Conservation (phyloP, 768 basidiomycete species). For the Botryobasidium botryosum region DNA sequence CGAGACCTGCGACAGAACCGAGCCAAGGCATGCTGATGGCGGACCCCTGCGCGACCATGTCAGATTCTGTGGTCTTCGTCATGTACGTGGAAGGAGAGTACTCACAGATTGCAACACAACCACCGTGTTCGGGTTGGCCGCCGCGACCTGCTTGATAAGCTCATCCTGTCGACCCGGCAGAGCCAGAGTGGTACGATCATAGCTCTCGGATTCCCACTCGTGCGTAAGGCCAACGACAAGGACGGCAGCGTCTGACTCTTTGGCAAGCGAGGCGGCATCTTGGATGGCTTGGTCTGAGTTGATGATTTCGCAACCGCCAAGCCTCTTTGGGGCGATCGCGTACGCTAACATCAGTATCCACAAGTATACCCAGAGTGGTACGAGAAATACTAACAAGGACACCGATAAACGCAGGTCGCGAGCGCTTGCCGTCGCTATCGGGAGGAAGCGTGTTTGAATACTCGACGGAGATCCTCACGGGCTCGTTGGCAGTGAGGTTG, state of each 20-base stretch:
- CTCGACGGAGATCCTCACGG: slow-evolving; percentile 39
- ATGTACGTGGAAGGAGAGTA: neutral
- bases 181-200: slow-evolving; percentile 43
- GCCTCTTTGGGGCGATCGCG: too few relatives aligned
- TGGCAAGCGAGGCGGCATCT: slow-evolving; percentile 16
- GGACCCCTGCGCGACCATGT: slow-evolving; percentile 31
- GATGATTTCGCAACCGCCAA: too few relatives aligned
- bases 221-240: slow-evolving; percentile 15
- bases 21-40: slow-evolving; percentile 66
- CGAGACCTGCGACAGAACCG: slow-evolving; percentile 31
- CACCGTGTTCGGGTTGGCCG: slow-evolving; percentile 39
- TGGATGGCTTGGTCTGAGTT: slow-evolving; percentile 14
- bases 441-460: slow-evolving; percentile 46
- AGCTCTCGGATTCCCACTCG: slow-evolving; percentile 62
- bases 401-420: too few relatives aligned
- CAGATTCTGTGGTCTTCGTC: neutral
- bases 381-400: too few relatives aligned
- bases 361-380: too few relatives aligned
- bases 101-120: slow-evolving; percentile 35
- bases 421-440: slow-evolving; percentile 7
- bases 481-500: slow-evolving; percentile 27
- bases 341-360: too few relatives aligned
- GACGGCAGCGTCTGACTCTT: slow-evolving; percentile 14
- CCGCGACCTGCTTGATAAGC: slow-evolving; percentile 33
- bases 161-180: slow-evolving; percentile 46